Conservation (phyloP, 257 asterid species). For the Misopates orontium region DNA sequence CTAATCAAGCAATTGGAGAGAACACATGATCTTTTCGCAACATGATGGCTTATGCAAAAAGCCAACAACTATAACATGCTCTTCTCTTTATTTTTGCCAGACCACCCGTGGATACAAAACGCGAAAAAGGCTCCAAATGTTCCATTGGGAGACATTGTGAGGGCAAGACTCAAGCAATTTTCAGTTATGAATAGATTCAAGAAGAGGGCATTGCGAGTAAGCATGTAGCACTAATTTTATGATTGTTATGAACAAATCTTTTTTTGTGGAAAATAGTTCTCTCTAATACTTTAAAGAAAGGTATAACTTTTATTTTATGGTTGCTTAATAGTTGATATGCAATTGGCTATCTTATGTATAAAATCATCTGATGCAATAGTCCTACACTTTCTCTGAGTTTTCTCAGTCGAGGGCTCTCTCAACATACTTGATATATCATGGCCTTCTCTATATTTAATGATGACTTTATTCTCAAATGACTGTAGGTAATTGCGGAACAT, state of each 20-base stretch:
- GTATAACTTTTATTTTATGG: background rate
- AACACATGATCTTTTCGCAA: slow-evolving; percentile 8
- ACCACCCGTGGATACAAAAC: slow-evolving; percentile 92
- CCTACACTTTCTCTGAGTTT: background rate
- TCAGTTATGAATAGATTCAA: slow-evolving; percentile 85
- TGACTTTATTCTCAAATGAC: slow-evolving; percentile 23
- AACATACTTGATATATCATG: too few species aligned
- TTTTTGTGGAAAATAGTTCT: background rate
- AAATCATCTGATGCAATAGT: too few species aligned
- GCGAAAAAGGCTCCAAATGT: slow-evolving; percentile 85
- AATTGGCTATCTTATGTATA: too few species aligned
- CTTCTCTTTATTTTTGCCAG: slow-evolving; percentile 40
- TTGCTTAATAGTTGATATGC: background rate
- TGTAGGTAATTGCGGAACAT: slow-evolving; percentile 91
- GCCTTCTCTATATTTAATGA: background rate
- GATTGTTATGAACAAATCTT: slow-evolving; percentile 8
- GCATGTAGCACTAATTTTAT: slow-evolving; percentile 25
- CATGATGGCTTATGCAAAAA: slow-evolving; percentile 20
- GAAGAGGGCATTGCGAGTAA: slow-evolving; percentile 91
- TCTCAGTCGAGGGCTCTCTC: background rate
- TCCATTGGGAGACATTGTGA: slow-evolving; percentile 85
- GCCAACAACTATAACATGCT: slow-evolving; percentile 20
- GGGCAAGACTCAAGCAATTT: slow-evolving; percentile 84
- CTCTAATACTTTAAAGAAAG: slow-evolving; percentile 3
- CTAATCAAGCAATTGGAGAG: slow-evolving; percentile 14